These are phyloP conservation scores for Trichocladium antarcticum DNA, from an alignment of 495 filamentous ascomycete species.

Conservation along the genomic window DNA sequence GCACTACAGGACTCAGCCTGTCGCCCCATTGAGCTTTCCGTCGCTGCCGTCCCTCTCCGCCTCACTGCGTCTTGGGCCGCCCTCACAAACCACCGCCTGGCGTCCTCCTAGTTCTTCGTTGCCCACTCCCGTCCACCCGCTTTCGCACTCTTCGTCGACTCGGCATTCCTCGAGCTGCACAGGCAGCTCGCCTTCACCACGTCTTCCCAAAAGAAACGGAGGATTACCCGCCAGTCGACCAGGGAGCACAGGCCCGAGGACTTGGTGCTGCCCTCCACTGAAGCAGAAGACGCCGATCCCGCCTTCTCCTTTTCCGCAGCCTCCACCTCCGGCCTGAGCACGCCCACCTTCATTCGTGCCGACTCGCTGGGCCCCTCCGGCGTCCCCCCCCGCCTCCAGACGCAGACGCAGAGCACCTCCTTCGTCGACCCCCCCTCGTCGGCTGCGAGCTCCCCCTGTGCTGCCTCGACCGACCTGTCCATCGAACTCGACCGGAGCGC, in stretches of 20 bases:
- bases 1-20: background rate
- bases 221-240: conserved; percentile 51
- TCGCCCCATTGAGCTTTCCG: conserved; percentile 1
- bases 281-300: conserved; percentile 35
- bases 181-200: conserved; percentile 71
- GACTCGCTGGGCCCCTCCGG: conserved; percentile 42
- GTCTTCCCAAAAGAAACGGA: conserved; percentile 87
- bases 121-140: conserved; percentile 8
- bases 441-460: conserved; percentile 55
- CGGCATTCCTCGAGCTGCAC: conserved; percentile 37
- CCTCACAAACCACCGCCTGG: background rate
- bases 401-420: conserved; percentile 34
- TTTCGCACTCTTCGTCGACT: conserved; percentile 10
- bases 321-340: conserved; percentile 27
- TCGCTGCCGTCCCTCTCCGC: background rate
- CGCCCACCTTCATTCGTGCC: conserved; percentile 50
- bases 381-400: conserved; percentile 41
- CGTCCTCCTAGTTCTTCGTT: background rate
- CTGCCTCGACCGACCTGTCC: conserved; percentile 61
- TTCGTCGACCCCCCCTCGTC: conserved; percentile 44
- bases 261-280: conserved; percentile 39
- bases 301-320: conserved; percentile 31
- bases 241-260: conserved; percentile 30
- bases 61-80: background rate
- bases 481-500: conserved; percentile 50